Evolutionary conservation across 2,329 filamentous ascomycete genomes (phyloP).

Genomic region (Aspergillus sp.): DNA sequence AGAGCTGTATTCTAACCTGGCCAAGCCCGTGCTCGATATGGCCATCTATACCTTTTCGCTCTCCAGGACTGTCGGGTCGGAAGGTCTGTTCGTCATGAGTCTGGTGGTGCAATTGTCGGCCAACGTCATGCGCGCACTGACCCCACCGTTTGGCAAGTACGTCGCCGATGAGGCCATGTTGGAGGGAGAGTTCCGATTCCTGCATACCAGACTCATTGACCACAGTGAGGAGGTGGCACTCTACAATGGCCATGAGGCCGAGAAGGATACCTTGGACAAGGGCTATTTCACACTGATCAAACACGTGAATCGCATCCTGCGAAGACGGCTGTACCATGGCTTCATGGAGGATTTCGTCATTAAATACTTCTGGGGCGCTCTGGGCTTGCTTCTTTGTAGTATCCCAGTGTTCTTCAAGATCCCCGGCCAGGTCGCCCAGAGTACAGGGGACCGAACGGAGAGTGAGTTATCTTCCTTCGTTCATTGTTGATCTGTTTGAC

Average conservation of each 20-base stretch:
- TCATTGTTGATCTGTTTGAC: neutral
- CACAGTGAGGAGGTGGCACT: conserved; percentile 92
- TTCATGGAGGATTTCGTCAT: conserved; percentile 99
- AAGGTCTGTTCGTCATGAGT: conserved; percentile 92
- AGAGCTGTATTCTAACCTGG: conserved; percentile 91
- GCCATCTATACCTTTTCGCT: conserved; percentile 93
- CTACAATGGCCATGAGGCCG: conserved; percentile 82
- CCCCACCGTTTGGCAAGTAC: conserved; percentile 93
- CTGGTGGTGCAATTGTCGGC: conserved; percentile 88
- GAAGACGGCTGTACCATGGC: conserved; percentile 89
- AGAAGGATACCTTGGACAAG: conserved; percentile 95
- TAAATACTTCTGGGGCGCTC: conserved; percentile 97
- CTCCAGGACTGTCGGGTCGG: conserved; percentile 88
- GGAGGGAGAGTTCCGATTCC: conserved; percentile 93
- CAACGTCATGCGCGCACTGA: conserved; percentile 84
- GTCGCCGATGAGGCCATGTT: conserved; percentile 91
- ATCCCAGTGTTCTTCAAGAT: conserved; percentile 94
- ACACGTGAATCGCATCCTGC: conserved; percentile 92
- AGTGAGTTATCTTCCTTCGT: conserved; percentile 33
- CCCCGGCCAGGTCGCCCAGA: conserved; percentile 55
- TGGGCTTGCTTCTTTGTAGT: conserved; percentile 85
- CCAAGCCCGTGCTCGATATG: conserved; percentile 92
- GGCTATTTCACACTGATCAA: conserved; percentile 99
- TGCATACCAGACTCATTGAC: conserved; percentile 89
- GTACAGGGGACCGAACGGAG: conserved; percentile 49